Evolutionary conservation across 108 stramenopile genomes (phyloP).

Genomic region (Pinguiococcus pyrenoidosus): DNA sequence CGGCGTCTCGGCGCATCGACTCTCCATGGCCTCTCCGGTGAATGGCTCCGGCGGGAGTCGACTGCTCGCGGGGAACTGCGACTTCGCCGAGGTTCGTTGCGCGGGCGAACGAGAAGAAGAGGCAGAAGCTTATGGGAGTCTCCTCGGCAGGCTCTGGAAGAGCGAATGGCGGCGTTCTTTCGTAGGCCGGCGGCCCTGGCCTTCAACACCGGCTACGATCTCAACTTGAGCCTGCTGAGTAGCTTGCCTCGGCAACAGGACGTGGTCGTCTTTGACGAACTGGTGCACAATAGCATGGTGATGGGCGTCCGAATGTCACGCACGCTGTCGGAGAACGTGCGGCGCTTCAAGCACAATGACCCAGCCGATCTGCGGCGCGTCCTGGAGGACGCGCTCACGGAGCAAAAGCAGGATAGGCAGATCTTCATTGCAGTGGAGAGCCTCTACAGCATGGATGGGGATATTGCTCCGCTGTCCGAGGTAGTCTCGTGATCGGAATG

Average conservation of each 20-base stretch:
- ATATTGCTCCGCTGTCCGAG: constrained; percentile 72
- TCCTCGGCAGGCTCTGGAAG: too few relatives aligned
- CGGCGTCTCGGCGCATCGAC: neutral
- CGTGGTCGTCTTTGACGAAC: constrained; percentile 69
- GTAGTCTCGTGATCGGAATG: too few relatives aligned
- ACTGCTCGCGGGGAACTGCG: constrained; percentile 74
- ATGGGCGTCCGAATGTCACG: constrained; percentile 59
- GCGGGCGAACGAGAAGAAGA: too few relatives aligned
- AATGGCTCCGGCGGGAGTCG: constrained; percentile 80
- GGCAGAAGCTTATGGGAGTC: too few relatives aligned
- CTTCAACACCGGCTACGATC: constrained; percentile 90
- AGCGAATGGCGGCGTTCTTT: constrained; percentile 50
- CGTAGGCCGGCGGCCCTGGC: constrained; percentile 58
- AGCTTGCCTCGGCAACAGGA: constrained; percentile 50
- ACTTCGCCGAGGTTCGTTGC: constrained; percentile 43
- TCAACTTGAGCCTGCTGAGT: constrained; percentile 70
- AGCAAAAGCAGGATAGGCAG: neutral
- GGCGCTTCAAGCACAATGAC: constrained; percentile 68
- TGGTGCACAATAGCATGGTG: constrained; percentile 73
- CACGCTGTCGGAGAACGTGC: neutral
- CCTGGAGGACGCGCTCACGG: constrained; percentile 15
- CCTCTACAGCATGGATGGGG: constrained; percentile 96
- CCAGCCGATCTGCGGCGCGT: constrained; percentile 40
- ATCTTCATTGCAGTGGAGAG: constrained; percentile 74
- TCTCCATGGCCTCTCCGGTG: constrained; percentile 8